Conservation (phyloP, 441 rosid genomes). For the Brassica balearica region DNA sequence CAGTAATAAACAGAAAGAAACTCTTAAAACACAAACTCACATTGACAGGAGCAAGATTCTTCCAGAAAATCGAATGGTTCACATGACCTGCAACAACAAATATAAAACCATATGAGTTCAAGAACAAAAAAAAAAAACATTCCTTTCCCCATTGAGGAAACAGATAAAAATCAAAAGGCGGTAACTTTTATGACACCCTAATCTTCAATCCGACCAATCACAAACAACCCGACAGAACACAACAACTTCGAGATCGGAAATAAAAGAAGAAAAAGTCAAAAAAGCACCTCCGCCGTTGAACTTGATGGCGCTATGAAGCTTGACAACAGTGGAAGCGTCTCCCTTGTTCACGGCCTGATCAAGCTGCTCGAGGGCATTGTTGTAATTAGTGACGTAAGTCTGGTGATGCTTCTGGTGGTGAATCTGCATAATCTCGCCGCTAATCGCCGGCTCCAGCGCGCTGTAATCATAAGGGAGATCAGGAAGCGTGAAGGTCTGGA, state of each 20-base stretch:
- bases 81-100: slow-evolving; percentile 69
- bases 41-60: slow-evolving; percentile 72
- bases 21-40: slow-evolving; percentile 54
- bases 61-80: slow-evolving; percentile 96
- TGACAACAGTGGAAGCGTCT: slow-evolving; percentile 66
- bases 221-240: slow-evolving; percentile 2
- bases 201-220: not conserved
- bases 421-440: slow-evolving; percentile 90
- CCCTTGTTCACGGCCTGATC: slow-evolving; percentile 70
- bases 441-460: slow-evolving; percentile 78
- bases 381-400: slow-evolving; percentile 84
- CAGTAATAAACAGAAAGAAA: not conserved
- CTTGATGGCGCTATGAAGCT: slow-evolving; percentile 90
- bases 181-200: slow-evolving; percentile 6
- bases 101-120: not conserved
- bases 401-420: slow-evolving; percentile 99
- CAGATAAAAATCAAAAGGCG: not conserved
- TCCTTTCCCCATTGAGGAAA: not conserved
- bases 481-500: slow-evolving; percentile 83
- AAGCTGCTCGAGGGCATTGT: slow-evolving; percentile 86
- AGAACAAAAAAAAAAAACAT: not conserved
- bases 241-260: not conserved
- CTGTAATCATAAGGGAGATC: slow-evolving; percentile 91
- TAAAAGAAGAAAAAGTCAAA: not conserved
- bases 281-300: slow-evolving; percentile 94